Evolutionary conservation across 75 land plant genomes (phyloP).

Genomic region (Adiantum capillusveneris): DNA sequence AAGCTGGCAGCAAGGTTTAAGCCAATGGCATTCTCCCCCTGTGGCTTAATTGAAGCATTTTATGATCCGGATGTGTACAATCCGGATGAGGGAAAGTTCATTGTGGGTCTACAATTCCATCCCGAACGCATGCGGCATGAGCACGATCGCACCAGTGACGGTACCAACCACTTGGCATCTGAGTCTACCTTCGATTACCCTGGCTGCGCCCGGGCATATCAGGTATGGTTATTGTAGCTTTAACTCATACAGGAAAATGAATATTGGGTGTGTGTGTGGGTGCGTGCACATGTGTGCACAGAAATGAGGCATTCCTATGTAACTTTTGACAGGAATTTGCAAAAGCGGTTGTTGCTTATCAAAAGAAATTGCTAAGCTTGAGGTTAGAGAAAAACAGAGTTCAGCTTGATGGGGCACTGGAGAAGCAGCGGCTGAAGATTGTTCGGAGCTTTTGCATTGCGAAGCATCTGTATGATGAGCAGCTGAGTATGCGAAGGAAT

Average conservation of each 20-base stretch:
- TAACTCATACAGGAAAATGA: too few species aligned
- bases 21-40: too few species aligned
- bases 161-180: neutral
- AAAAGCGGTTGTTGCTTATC: conserved; percentile 81
- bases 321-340: conserved; percentile 97
- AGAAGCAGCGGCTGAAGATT: conserved; percentile 64
- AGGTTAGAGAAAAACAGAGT: conserved; percentile 1
- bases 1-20: too few species aligned
- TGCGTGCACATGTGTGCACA: too few species aligned
- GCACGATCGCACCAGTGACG: conserved; percentile 20
- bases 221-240: conserved; percentile 36
- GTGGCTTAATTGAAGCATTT: too few species aligned
- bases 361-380: conserved; percentile 53
- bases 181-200: conserved; percentile 65
- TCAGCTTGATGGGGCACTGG: conserved; percentile 57
- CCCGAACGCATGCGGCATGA: conserved; percentile 79
- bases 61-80: conserved; percentile 89
- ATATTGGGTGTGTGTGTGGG: too few species aligned
- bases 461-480: conserved; percentile 45
- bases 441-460: conserved; percentile 73
- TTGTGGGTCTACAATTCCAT: conserved; percentile 94
- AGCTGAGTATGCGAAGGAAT: conserved; percentile 9
- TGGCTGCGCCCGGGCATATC: conserved; percentile 79
- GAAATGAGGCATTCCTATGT: too few species aligned
- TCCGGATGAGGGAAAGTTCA: conserved; percentile 87